These are phyloP conservation scores for Vachellia collinsii DNA, from an alignment of 306 rosid species.

Conservation along the genomic window DNA sequence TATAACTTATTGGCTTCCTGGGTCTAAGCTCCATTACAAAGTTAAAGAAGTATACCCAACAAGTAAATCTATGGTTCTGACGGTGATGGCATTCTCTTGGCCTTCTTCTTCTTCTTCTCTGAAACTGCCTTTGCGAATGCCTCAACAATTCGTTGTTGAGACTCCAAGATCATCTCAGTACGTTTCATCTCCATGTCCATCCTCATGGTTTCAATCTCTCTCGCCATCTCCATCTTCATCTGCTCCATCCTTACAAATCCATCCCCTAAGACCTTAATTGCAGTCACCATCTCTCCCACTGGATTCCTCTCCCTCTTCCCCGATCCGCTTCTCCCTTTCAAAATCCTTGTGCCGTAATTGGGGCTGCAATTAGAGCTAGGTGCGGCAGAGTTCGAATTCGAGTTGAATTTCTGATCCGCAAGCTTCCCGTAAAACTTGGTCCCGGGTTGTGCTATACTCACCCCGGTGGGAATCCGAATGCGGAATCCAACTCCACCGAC, in stretches of 20 bases:
- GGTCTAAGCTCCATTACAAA: not conserved
- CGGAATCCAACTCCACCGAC: constrained; percentile 58
- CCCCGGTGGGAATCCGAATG: constrained; percentile 78
- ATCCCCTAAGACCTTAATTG: constrained; percentile 81
- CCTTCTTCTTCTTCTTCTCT: constrained; percentile 62
- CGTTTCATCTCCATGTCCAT: constrained; percentile 99
- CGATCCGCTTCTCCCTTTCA: constrained; percentile 53
- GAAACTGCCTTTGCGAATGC: constrained; percentile 83
- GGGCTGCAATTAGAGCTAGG: constrained; percentile 41
- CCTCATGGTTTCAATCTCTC: constrained; percentile 81
- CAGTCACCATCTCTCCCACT: constrained; percentile 68
- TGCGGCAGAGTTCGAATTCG: constrained; percentile 41
- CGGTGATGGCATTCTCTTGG: too few species aligned
- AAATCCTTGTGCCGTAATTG: constrained; percentile 54
- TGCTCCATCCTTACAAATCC: constrained; percentile 93
- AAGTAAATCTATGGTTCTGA: constrained; percentile 1
- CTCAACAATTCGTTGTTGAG: constrained; percentile 85
- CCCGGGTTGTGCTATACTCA: constrained; percentile 71
- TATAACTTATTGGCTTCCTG: not conserved
- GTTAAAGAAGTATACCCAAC: not conserved
- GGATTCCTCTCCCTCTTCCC: constrained; percentile 73
- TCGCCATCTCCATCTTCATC: constrained; percentile 97
- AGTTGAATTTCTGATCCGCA: constrained; percentile 53
- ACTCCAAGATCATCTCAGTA: constrained; percentile 86
- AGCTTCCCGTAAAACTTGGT: constrained; percentile 46